phyloP scores from a whole-genome alignment of 495 filamentous ascomycete species.

The Tuber magnatum region DNA sequence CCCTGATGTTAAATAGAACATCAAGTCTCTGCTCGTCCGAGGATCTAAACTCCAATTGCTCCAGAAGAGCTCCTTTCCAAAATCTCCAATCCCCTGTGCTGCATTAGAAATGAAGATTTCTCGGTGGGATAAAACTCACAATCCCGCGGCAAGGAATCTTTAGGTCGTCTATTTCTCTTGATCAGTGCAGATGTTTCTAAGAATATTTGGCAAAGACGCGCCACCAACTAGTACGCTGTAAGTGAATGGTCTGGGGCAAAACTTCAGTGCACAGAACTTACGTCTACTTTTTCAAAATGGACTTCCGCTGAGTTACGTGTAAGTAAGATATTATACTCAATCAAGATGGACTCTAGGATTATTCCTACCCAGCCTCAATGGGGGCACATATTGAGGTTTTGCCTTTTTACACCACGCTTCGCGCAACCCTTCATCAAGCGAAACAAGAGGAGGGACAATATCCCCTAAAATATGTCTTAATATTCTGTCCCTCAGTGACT shows the following conservation, averaged over 20 bases:
- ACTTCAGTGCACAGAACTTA: neutral
- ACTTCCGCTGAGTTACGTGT: neutral
- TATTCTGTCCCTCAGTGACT: neutral
- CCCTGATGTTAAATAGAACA: neutral
- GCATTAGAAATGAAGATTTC: neutral
- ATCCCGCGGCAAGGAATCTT: neutral
- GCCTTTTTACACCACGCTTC: neutral
- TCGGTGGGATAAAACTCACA: neutral
- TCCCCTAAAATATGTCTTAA: neutral
- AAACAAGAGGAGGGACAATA: conserved; percentile 7
- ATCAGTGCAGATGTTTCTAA: neutral
- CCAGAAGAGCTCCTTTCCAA: conserved; percentile 17
- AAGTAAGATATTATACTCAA: neutral
- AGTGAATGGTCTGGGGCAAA: neutral
- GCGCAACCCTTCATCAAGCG: neutral
- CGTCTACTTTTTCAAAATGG: neutral
- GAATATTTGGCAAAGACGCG: neutral
- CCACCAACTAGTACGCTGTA: neutral
- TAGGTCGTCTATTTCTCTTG: neutral
- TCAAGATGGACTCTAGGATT: neutral
- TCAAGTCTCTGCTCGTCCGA: conserved; percentile 13
- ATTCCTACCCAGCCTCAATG: neutral
- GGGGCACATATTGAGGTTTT: neutral
- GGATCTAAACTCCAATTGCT: conserved; percentile 22
- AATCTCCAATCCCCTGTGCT: conserved; percentile 10